A percentile compares a stretch with the other conserved stretches of the same genome.
phyloP scores from a whole-genome alignment of 176 grass and related monocot genomes.

The Oryza rufipogon region DNA sequence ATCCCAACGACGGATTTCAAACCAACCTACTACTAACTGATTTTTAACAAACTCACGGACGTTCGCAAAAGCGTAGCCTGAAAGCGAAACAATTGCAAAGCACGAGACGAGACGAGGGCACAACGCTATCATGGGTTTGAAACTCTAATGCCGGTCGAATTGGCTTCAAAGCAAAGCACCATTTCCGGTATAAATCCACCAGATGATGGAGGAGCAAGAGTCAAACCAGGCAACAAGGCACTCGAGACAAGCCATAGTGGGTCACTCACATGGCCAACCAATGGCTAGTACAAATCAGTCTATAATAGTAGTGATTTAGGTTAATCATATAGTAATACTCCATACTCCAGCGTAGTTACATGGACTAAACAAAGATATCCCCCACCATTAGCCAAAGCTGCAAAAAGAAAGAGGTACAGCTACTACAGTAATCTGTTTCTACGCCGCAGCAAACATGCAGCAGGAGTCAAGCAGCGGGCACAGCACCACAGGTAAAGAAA shows the following conservation, averaged over 20 bases:
- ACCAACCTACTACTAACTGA: neutral
- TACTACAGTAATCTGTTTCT: neutral
- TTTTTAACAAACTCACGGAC: neutral
- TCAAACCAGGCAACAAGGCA: neutral
- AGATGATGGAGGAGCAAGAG: neutral
- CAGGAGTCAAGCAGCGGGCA: constrained; percentile 14
- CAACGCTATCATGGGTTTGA: constrained; percentile 1
- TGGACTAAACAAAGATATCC: constrained; percentile 43
- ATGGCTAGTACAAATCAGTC: constrained; percentile 18
- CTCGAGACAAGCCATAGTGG: constrained; percentile 5
- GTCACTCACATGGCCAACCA: constrained; percentile 24
- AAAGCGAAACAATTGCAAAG: neutral
- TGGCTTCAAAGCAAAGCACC: constrained; percentile 48
- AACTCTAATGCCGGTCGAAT: neutral
- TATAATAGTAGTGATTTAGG: constrained; percentile 25
- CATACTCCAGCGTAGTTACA: constrained; percentile 30
- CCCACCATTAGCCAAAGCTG: constrained; percentile 38
- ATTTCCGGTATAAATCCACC: constrained; percentile 9
- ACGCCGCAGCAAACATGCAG: neutral
- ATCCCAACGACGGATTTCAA: neutral
- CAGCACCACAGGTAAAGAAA: constrained; percentile 1
- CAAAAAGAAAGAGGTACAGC: constrained; percentile 3
- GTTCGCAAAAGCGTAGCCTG: neutral
- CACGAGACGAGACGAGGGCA: neutral
- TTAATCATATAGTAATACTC: neutral